Conservation (phyloP, 2,329 filamentous ascomycete species). For the Sporothrix globosa region DNA sequence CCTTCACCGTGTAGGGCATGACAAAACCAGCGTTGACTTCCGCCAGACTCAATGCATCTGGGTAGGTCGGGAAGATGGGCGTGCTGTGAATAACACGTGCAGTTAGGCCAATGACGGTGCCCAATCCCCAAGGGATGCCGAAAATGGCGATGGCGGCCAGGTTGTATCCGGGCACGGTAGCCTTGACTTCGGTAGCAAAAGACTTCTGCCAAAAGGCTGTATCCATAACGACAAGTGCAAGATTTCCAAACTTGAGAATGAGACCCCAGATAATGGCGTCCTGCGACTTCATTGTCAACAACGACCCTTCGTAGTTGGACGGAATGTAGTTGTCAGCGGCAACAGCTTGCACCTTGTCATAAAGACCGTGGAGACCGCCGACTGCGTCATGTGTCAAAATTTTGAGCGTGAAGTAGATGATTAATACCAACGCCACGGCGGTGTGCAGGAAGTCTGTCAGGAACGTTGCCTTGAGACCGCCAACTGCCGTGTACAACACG, state of each 20-base stretch:
- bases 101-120: constrained; percentile 44
- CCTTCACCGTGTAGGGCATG: constrained; percentile 42
- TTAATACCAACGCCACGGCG: constrained; percentile 45
- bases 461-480: constrained; percentile 48
- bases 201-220: constrained; percentile 58
- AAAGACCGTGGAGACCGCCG: constrained; percentile 44
- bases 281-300: constrained; percentile 46
- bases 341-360: constrained; percentile 45
- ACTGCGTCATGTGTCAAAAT: constrained; percentile 41
- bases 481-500: constrained; percentile 47
- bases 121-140: constrained; percentile 45
- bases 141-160: constrained; percentile 43
- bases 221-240: constrained; percentile 55
- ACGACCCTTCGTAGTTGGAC: constrained; percentile 44
- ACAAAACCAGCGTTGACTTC: constrained; percentile 43
- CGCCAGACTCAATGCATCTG: constrained; percentile 39
- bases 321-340: constrained; percentile 42
- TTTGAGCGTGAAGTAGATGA: constrained; percentile 47
- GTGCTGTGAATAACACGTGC: constrained; percentile 42
- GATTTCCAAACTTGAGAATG: constrained; percentile 54
- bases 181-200: constrained; percentile 47
- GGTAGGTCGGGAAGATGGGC: constrained; percentile 41
- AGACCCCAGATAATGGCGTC: constrained; percentile 48
- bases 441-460: constrained; percentile 50
- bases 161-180: constrained; percentile 47